Conservation (phyloP, 2,329 filamentous ascomycete genomes). For the Xylogone sp. region DNA sequence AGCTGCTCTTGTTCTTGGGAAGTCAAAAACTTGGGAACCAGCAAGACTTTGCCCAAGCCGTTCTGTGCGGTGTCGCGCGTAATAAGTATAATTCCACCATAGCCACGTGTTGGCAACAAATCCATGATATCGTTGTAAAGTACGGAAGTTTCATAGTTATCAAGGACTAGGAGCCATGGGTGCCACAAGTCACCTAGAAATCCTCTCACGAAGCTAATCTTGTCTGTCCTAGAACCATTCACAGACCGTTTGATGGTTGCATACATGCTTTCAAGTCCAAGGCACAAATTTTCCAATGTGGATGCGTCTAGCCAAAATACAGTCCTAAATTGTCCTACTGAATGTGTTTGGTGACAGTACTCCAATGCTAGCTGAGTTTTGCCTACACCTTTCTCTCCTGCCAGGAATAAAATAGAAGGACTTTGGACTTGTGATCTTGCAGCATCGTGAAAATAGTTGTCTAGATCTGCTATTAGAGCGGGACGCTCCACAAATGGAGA, state of each 20-base stretch:
- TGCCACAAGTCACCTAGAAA: constrained; percentile 14
- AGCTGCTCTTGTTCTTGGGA: constrained; percentile 6
- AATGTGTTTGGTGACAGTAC: constrained; percentile 11
- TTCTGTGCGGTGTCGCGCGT: not conserved
- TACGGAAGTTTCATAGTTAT: constrained; percentile 7
- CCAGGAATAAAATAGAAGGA: constrained; percentile 10
- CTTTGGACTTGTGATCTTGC: constrained; percentile 7
- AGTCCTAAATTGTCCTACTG: constrained; percentile 9
- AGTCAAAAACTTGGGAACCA: constrained; percentile 8
- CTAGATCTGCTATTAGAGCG: constrained; percentile 7
- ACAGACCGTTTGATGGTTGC: constrained; percentile 11
- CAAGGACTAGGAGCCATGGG: constrained; percentile 14
- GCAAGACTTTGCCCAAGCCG: constrained; percentile 6
- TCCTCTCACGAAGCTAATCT: constrained; percentile 11
- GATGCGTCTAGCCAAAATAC: constrained; percentile 15
- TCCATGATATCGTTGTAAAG: constrained; percentile 12
- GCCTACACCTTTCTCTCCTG: constrained; percentile 8
- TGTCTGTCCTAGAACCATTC: constrained; percentile 10
- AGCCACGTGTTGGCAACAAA: constrained; percentile 11
- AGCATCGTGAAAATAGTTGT: constrained; percentile 5
- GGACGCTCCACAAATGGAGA: constrained; percentile 8
- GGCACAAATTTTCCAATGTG: constrained; percentile 5
- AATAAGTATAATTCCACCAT: constrained; percentile 11
- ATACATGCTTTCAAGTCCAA: constrained; percentile 13
- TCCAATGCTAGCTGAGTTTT: constrained; percentile 14